Evolutionary conservation across 768 basidiomycete species (phyloP).

Genomic region (Mrakia frigida): DNA sequence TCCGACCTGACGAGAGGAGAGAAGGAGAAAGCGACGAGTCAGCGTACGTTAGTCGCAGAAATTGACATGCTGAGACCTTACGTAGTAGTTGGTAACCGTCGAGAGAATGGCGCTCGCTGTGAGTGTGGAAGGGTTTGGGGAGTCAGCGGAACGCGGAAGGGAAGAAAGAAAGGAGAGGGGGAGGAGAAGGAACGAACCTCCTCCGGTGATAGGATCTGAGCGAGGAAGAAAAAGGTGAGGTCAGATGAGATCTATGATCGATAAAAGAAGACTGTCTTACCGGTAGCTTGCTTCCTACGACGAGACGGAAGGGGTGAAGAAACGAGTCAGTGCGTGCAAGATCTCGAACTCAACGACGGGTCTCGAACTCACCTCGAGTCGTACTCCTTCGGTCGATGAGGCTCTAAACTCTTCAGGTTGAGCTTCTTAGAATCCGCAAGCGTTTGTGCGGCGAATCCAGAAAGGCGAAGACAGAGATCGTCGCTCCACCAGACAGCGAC

Average conservation of each 20-base stretch:
- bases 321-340: slow-evolving; percentile 38
- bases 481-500: slow-evolving; percentile 55
- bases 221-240: slow-evolving; percentile 31
- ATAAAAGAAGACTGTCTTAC: too few species aligned
- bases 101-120: slow-evolving; percentile 51
- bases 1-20: background rate
- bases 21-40: too few species aligned
- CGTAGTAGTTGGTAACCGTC: slow-evolving; percentile 50
- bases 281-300: slow-evolving; percentile 48
- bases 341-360: background rate
- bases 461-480: slow-evolving; percentile 52
- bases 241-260: background rate
- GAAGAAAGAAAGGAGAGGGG: too few species aligned
- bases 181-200: slow-evolving; percentile 29
- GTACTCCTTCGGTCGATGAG: slow-evolving; percentile 49
- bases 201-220: slow-evolving; percentile 49
- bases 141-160: too few species aligned
- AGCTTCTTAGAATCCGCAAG: slow-evolving; percentile 50
- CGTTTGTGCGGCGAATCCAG: slow-evolving; percentile 54
- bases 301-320: too few species aligned
- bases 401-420: slow-evolving; percentile 49
- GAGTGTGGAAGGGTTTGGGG: too few species aligned
- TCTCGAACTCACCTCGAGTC: slow-evolving; percentile 1
- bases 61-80: background rate
- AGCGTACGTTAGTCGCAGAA: too few species aligned